A percentile compares a stretch with the other conserved stretches of the same genome.
phyloP scores from a whole-genome alignment of 2,329 filamentous ascomycete genomes.

The Phaeosphaeria sp. region DNA sequence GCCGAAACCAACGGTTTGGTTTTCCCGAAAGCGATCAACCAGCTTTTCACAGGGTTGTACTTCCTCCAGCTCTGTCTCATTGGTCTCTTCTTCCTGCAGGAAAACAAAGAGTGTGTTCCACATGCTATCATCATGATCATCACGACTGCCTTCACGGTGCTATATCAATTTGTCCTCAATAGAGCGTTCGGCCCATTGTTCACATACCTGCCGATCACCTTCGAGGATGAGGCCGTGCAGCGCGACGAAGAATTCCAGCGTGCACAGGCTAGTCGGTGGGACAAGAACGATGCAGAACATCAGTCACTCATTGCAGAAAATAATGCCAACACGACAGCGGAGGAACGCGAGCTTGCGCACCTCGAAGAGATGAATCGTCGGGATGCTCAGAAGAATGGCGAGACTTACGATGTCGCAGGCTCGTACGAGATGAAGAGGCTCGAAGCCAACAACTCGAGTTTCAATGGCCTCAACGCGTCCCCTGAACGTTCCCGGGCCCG shows the following conservation, averaged over 20 bases:
- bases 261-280: constrained; percentile 74
- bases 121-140: constrained; percentile 89
- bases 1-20: constrained; percentile 91
- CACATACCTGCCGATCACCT: constrained; percentile 88
- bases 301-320: constrained; percentile 46
- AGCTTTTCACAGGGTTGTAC: constrained; percentile 93
- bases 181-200: constrained; percentile 83
- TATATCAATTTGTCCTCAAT: constrained; percentile 85
- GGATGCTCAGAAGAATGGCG: constrained; percentile 13
- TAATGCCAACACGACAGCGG: constrained; percentile 35
- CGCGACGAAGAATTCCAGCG: constrained; percentile 88
- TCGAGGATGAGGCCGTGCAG: constrained; percentile 93
- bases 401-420: constrained; percentile 16
- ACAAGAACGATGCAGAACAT: constrained; percentile 60
- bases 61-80: constrained; percentile 92
- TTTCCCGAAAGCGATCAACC: constrained; percentile 92
- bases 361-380: constrained; percentile 33
- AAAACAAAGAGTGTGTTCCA: constrained; percentile 69
- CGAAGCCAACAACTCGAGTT: constrained; percentile 13
- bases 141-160: constrained; percentile 69
- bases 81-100: constrained; percentile 84
- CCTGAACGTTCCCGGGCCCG: constrained; percentile 22
- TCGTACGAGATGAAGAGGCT: constrained; percentile 39
- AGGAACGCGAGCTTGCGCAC: constrained; percentile 41
- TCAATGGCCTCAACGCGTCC: constrained; percentile 16